Evolutionary conservation across 805 yeast species (phyloP), one percentile per base, ranked within the genome.

Genomic region (Pichia cabralensis): DNA sequence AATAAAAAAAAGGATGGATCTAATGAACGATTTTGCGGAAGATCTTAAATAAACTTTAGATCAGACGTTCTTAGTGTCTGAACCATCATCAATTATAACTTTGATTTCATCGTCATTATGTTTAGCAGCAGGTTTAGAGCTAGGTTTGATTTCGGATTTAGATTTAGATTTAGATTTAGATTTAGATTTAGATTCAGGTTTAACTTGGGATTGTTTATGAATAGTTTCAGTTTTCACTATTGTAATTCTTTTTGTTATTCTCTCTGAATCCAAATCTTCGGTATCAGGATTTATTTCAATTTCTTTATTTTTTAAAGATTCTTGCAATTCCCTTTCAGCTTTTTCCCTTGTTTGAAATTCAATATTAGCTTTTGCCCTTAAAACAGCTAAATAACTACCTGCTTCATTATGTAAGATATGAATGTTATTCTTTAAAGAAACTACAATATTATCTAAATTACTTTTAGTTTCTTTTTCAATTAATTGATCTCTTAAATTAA

Each of bases 281-380:
- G 22, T 20, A 22, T 30, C 13, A 6, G 26, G 8, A 6, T 23
- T 9, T 20, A 9, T 20, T 20, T 20, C 38, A 19, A 12, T 14
- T 34, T 41, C 25, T 43, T 58, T 65, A 25, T 45, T 44, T 28
- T 48, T 53, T 44, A 65, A 14, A 3, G 28, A 13, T 30, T 26
- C 15, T 8, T 10, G 12, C 11, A 41, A 45, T 38, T 49, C 52
- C 26, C 50, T 52, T 46, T 64, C 75, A 23, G 47, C 55, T 31
- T 56, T 60, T 47, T 74, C 78, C 42, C 79, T 67, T 23, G 51
- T 49, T 49, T 74, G 80, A 52, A 74, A 74, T 22, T 67, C 71
- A 27, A 74, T 34, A 45, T 74, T 74, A 14, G 77, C 77, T 47
- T 69, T 64, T 8, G 80, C 72, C 50, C 78, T 65, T 38, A 72